Base-by-base conservation (phyloP, 2,329 filamentous ascomycete species). In the Ramularia endophylla region DNA sequence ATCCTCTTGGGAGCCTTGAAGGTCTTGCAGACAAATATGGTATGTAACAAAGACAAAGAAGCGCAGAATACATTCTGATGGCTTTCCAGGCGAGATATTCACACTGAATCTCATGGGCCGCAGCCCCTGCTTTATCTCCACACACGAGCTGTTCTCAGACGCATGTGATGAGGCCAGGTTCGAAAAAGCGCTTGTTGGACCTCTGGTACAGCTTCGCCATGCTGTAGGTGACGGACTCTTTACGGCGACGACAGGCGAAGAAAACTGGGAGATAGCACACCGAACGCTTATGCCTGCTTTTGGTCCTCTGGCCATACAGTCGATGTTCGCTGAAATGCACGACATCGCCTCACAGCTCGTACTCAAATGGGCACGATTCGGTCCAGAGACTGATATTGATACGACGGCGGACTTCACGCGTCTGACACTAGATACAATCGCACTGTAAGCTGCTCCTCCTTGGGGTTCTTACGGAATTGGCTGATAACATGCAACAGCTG, bases 401-500 rank as follows among this genome's bases (percentile, higher is more conserved):
- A 75, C 77, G 0, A 72, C 75, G 0, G 78, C 83, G 16, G 80
- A 85, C 57, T 84, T 84, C 47, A 85, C 81, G 2, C 74, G 82
- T 12, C 65, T 87, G 22, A 78, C 82, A 0, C 71, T 87, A 2
- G 83, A 87, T 55, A 82, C 81, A 0, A 73, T 87, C 8, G 80
- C 80, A 2, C 70, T 87, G 22, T 25, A 25, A 25, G 22, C 22
- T 25, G 22, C 6, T 11, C 22, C 6, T 25, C 22, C n/a, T n/a
- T 25, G 6, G 11, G 6, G 22, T 25, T 11, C 11, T 25, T 25
- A 11, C 22, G 11, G 22, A 11, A 25, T 25, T n/a, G n/a, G n/a
- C n/a, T n/a, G n/a, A n/a, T n/a, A n/a, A n/a, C n/a, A n/a, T n/a
- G 22, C 22, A 25, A 25, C 22, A 25, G 22, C 3, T 83, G 81